Conservation (phyloP, 495 filamentous ascomycete species). For the Thermothielavioides terrestris region DNA sequence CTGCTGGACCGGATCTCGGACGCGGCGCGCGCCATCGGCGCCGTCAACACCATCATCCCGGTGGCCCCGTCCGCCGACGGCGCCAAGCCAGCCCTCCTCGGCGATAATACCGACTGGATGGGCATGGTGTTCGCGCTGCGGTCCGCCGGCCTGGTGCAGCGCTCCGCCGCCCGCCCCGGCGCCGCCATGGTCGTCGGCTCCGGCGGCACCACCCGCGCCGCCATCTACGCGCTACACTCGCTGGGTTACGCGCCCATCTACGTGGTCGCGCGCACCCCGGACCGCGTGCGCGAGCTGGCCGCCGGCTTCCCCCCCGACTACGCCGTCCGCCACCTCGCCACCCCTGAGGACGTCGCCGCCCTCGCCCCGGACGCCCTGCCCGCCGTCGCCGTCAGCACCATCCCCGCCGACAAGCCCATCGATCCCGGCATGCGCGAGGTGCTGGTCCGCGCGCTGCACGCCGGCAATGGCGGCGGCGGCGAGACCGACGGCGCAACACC, state of each 20-base stretch:
- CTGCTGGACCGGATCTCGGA: constrained; percentile 70
- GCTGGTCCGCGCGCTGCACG: constrained; percentile 50
- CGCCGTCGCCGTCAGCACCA: constrained; percentile 73
- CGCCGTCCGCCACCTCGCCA: constrained; percentile 57
- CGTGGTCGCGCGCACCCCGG: constrained; percentile 67
- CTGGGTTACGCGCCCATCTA: constrained; percentile 84
- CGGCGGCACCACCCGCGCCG: constrained; percentile 85
- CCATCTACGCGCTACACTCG: constrained; percentile 76
- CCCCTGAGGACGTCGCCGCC: constrained; percentile 38
- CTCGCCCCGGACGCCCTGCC: constrained; percentile 45
- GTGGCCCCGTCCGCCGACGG: constrained; percentile 13
- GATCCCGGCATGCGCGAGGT: constrained; percentile 61
- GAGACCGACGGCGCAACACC: constrained; percentile 27
- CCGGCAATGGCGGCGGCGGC: constrained; percentile 37
- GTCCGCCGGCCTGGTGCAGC: constrained; percentile 51
- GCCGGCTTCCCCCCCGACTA: constrained; percentile 67
- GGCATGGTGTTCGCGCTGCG: constrained; percentile 83
- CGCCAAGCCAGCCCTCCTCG: constrained; percentile 46
- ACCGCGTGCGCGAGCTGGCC: constrained; percentile 57
- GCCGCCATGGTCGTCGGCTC: constrained; percentile 73
- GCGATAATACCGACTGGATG: constrained; percentile 94
- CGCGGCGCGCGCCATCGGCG: constrained; percentile 77
- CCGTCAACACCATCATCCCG: constrained; percentile 85
- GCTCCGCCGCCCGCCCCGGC: constrained; percentile 24
- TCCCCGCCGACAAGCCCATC: constrained; percentile 83